Evolutionary conservation across 805 yeast species (phyloP).

Genomic region (Metschnikowia kofuensis): DNA sequence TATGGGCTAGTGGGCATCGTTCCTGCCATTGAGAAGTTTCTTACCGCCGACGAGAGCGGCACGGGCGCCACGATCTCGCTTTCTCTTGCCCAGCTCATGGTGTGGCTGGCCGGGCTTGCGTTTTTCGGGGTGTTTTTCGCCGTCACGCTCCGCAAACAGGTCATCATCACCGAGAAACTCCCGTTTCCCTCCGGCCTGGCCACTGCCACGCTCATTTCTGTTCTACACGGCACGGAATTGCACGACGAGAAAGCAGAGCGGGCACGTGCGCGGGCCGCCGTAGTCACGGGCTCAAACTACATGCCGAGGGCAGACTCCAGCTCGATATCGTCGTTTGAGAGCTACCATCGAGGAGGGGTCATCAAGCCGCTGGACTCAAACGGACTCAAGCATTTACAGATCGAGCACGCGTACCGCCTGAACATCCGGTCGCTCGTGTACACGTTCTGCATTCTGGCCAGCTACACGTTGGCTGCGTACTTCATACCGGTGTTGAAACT

Average conservation of each 20-base stretch:
- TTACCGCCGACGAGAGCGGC: slow-evolving; percentile 78
- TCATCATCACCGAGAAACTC: slow-evolving; percentile 79
- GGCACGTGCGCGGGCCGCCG: background rate
- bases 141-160: slow-evolving; percentile 80
- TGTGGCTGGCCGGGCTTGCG: slow-evolving; percentile 87
- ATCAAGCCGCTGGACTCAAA: slow-evolving; percentile 17
- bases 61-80: slow-evolving; percentile 37
- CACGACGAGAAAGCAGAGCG: slow-evolving; percentile 28
- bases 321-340: slow-evolving; percentile 4
- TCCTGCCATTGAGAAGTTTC: slow-evolving; percentile 90
- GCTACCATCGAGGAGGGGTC: slow-evolving; percentile 15
- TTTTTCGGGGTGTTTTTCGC: slow-evolving; percentile 97
- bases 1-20: slow-evolving; percentile 93
- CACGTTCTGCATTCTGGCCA: slow-evolving; percentile 68
- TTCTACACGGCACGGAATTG: slow-evolving; percentile 70
- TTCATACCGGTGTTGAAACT: slow-evolving; percentile 66
- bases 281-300: too few relatives aligned
- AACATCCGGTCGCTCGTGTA: slow-evolving; percentile 58
- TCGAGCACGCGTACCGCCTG: slow-evolving; percentile 37
- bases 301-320: background rate
- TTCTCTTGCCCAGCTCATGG: slow-evolving; percentile 50
- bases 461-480: slow-evolving; percentile 68
- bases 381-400: slow-evolving; percentile 7
- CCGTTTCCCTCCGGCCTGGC: slow-evolving; percentile 96
- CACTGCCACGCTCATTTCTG: slow-evolving; percentile 88